Evolutionary conservation across 495 filamentous ascomycete genomes (phyloP).

Genomic region (Filosporella fistucella): DNA sequence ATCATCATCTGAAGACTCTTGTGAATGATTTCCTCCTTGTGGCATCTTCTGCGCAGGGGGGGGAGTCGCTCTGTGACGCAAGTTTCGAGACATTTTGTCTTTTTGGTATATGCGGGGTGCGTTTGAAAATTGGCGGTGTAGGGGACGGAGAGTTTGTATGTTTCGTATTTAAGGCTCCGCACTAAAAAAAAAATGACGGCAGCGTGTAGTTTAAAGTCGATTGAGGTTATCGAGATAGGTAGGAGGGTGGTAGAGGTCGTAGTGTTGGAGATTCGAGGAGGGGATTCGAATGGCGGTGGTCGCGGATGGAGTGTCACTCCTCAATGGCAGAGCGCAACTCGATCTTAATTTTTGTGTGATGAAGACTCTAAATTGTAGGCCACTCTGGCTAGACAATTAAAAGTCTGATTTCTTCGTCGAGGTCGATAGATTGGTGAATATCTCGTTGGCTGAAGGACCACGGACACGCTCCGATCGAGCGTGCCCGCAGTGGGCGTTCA

Average conservation of each 20-base stretch:
- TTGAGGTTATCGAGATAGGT: constrained; percentile 12
- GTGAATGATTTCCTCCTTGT: constrained; percentile 35
- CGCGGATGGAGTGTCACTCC: constrained; percentile 42
- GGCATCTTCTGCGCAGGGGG: constrained; percentile 33
- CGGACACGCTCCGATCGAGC: constrained; percentile 41
- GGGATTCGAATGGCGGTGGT: constrained; percentile 23
- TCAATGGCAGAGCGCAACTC: constrained; percentile 26
- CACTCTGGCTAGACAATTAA: constrained; percentile 38
- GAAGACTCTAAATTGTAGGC: constrained; percentile 23
- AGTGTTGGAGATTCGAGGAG: constrained; percentile 17
- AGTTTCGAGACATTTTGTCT: constrained; percentile 44
- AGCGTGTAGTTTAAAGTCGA: constrained; percentile 4
- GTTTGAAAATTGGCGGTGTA: constrained; percentile 20
- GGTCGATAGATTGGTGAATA: constrained; percentile 56
- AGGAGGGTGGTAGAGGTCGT: constrained; percentile 1
- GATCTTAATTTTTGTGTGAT: constrained; percentile 25
- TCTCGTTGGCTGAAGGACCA: constrained; percentile 84
- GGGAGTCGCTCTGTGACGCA: constrained; percentile 44
- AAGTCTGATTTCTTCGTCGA: constrained; percentile 70
- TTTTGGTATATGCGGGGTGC: constrained; percentile 7
- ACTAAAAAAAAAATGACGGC: too few species aligned
- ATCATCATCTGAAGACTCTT: constrained; percentile 59
- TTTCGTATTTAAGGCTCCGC: too few species aligned
- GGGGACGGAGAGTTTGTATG: neutral
- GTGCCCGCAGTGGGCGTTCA: constrained; percentile 81